Evolutionary conservation across 495 filamentous ascomycete species (phyloP), one percentile per base, ranked within the genome.

Genomic region (Neurospora intermedia): DNA sequence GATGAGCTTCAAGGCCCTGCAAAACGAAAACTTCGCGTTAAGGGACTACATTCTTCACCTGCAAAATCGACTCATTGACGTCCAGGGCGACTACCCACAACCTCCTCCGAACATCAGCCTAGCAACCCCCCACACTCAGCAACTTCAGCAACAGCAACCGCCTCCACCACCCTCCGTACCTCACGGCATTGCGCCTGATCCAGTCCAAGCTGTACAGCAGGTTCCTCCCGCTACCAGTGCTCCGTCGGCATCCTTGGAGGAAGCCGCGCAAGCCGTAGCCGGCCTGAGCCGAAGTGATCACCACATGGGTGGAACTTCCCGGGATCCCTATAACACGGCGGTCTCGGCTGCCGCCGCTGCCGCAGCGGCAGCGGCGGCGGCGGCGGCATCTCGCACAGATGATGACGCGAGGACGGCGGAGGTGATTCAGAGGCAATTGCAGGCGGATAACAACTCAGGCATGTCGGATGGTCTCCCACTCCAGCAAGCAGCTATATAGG

Each of bases 1-100:
- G 70, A 88, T 91, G 70, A 89, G 84, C 70, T 92, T 87, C 77
- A 94, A 96, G 77, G 82, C 86, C 69, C 84, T 97, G 27, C 91
- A 96, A 76, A 84, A 86, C 39, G 96, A 99, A 79, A 97, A 98
- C 82, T 96, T 94, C 82, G 88, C 91, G 73, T 85, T 98, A 2
- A 90, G 94, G 45, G 93, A 97, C 77, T 97, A 98, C 82, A 90
- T 97, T 75, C 92, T 98, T 78, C 91, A 89, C 76, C 85, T 99
- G 35, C 96, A 99, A 79, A 91, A 90, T 9, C 90, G 93, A n/a
- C 88, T 98, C 15, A 87, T 97, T 69, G 94, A 97, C 73, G 84
- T 89, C 13, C 89, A 93, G 75, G 91, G 91, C 74, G 93, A 96
- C 76, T 90, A 91, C 69, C 96, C 96, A 0, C 92, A 91, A 62